Percentiles rank a stretch among this genome's conserved stretches.
These are phyloP conservation scores for sweet orange (Citrus sinensis) DNA, from an alignment of 345 rosid species.

Conservation along the genomic window DNA sequence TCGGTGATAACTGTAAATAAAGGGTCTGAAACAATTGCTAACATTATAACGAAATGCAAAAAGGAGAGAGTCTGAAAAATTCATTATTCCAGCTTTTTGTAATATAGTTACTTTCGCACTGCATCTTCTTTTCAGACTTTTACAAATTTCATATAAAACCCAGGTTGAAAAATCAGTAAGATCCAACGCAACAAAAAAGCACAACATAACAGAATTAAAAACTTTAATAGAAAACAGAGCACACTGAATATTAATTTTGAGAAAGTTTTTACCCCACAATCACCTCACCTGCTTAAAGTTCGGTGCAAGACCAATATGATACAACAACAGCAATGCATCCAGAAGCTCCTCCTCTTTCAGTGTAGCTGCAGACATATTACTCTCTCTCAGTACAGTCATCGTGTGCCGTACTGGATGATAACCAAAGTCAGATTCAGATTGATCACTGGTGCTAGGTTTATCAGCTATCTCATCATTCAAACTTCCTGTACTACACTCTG, in stretches of 20 bases:
- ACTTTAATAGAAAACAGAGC: not conserved
- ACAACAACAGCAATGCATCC: conserved; percentile 69
- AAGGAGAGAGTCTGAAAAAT: not conserved
- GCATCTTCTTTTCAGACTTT: not conserved
- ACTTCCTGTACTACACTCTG: conserved; percentile 76
- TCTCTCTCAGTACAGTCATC: conserved; percentile 52
- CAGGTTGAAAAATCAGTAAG: not conserved
- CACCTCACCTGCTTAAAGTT: conserved; percentile 84
- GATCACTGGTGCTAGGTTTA: conserved; percentile 92
- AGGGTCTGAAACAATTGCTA: not conserved
- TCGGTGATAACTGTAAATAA: not conserved
- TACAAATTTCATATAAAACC: not conserved
- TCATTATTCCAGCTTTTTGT: not conserved
- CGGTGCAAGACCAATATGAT: conserved; percentile 93
- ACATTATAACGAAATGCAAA: not conserved
- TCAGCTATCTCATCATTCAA: conserved; percentile 82
- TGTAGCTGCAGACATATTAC: conserved; percentile 53
- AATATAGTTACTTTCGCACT: not conserved
- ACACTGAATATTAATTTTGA: not conserved
- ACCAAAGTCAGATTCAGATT: conserved; percentile 76
- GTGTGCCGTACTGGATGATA: conserved; percentile 56
- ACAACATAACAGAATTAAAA: not conserved
- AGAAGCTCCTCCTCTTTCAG: conserved; percentile 90
- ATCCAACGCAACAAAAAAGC: not conserved
- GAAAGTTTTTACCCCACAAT: not conserved